phyloP scores from a whole-genome alignment of 129 eudicot species.

The Artemisia argyi region DNA sequence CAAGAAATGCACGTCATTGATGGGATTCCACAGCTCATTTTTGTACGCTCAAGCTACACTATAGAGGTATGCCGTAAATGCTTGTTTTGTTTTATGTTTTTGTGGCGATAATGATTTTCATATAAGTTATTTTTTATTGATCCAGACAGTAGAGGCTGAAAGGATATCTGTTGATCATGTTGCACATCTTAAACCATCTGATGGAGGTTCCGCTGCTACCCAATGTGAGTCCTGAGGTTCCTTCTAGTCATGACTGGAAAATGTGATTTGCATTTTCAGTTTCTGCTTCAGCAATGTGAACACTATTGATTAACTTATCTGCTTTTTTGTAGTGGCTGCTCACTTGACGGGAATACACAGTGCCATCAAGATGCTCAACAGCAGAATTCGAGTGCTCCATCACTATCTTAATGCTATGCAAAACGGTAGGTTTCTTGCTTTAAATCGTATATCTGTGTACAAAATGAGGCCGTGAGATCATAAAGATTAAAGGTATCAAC shows the following conservation, averaged over 20 bases:
- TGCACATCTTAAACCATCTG: slow-evolving; percentile 96
- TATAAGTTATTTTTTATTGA: slow-evolving; percentile 12
- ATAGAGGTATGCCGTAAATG: slow-evolving; percentile 62
- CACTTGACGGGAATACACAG: slow-evolving; percentile 97
- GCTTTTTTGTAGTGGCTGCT: slow-evolving; percentile 80
- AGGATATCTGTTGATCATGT: slow-evolving; percentile 96
- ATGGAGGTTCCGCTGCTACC: slow-evolving; percentile 99
- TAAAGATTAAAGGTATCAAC: not conserved
- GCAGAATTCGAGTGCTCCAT: slow-evolving; percentile 91
- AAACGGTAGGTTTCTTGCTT: slow-evolving; percentile 49
- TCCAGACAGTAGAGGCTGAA: slow-evolving; percentile 96
- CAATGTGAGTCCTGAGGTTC: slow-evolving; percentile 52
- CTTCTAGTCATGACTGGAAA: not conserved
- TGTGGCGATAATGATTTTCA: slow-evolving; percentile 3
- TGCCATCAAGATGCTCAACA: slow-evolving; percentile 97
- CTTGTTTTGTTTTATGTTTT: not conserved
- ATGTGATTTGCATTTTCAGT: not conserved
- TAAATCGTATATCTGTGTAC: not conserved
- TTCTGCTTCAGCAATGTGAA: not conserved
- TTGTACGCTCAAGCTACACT: slow-evolving; percentile 90
- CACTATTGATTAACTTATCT: not conserved
- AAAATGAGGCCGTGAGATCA: not conserved
- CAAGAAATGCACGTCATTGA: slow-evolving; percentile 92
- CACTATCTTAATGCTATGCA: slow-evolving; percentile 90
- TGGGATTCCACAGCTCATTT: slow-evolving; percentile 88